These are phyloP conservation scores for Aciculosporium take DNA, from an alignment of 2,329 filamentous ascomycete genomes.

Conservation along the genomic window DNA sequence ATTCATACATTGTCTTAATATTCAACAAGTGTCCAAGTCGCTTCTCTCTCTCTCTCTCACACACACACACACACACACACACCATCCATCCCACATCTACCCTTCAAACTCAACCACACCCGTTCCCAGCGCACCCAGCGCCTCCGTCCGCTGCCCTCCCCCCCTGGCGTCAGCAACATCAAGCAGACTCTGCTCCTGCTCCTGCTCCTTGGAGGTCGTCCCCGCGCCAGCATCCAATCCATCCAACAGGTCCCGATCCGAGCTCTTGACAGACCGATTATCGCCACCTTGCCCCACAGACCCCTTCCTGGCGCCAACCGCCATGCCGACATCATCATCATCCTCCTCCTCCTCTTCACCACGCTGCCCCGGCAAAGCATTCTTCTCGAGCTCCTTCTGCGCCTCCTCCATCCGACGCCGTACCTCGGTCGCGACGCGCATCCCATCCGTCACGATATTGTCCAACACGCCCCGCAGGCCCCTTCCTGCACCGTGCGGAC, in stretches of 20 bases:
- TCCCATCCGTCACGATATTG: constrained; percentile 94
- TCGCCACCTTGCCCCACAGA: constrained; percentile 31
- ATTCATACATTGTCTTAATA: constrained; percentile 8
- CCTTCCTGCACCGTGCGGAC: constrained; percentile 39
- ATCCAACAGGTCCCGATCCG: constrained; percentile 57
- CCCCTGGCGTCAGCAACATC: constrained; percentile 18
- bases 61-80: neutral
- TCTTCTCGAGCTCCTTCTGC: constrained; percentile 78
- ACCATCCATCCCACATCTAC: constrained; percentile 6
- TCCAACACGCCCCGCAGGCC: constrained; percentile 86
- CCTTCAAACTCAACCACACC: constrained; percentile 31
- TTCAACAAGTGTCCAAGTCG: neutral
- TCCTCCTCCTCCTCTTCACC: constrained; percentile 62
- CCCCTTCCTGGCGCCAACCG: constrained; percentile 25
- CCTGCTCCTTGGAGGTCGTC: constrained; percentile 24
- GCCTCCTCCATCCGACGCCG: constrained; percentile 89
- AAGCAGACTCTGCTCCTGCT: constrained; percentile 20
- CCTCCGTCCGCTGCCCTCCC: constrained; percentile 14
- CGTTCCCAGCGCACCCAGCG: constrained; percentile 17
- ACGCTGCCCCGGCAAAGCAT: constrained; percentile 48
- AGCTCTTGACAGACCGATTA: constrained; percentile 47
- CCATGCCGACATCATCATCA: constrained; percentile 36
- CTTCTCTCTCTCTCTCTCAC: neutral
- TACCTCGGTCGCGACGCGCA: constrained; percentile 89
- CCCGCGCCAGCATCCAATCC: constrained; percentile 60